phyloP scores from a whole-genome alignment of 2,329 filamentous ascomycete species.

The Sarocladium strictum region DNA sequence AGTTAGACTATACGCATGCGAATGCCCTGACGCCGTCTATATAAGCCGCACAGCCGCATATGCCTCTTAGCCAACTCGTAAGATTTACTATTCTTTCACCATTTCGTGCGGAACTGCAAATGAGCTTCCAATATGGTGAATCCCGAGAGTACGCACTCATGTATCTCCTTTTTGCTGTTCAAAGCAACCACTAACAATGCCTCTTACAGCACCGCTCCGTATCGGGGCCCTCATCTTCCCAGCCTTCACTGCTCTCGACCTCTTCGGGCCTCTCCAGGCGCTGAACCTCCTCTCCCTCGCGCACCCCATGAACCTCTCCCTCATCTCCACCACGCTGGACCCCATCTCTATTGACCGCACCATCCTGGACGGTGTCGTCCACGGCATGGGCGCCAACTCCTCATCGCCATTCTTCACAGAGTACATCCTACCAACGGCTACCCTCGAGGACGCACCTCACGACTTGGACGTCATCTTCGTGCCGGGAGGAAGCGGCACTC shows the following conservation, averaged over 20 bases:
- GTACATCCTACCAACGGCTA: constrained; percentile 22
- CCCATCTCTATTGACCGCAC: constrained; percentile 26
- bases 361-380: constrained; percentile 10
- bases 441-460: constrained; percentile 34
- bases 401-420: constrained; percentile 11
- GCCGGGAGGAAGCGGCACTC: constrained; percentile 44
- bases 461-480: constrained; percentile 44
- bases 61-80: neutral
- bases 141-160: neutral
- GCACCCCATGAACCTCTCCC: constrained; percentile 26
- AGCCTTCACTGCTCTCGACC: constrained; percentile 35
- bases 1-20: neutral
- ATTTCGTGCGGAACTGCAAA: neutral
- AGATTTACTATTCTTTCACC: neutral
- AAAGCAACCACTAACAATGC: neutral
- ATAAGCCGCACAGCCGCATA: neutral
- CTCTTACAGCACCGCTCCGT: constrained; percentile 1
- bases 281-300: constrained; percentile 31
- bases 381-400: constrained; percentile 9
- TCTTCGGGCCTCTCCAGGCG: constrained; percentile 35
- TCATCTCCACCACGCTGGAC: constrained; percentile 32
- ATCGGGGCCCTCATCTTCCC: constrained; percentile 25
- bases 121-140: neutral
- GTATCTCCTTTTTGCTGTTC: neutral
- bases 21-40: neutral